Evolutionary conservation across 1,284 basidiomycete species (phyloP), one percentile per base, ranked within the genome.

Genomic region (Farysia itapuensis): DNA sequence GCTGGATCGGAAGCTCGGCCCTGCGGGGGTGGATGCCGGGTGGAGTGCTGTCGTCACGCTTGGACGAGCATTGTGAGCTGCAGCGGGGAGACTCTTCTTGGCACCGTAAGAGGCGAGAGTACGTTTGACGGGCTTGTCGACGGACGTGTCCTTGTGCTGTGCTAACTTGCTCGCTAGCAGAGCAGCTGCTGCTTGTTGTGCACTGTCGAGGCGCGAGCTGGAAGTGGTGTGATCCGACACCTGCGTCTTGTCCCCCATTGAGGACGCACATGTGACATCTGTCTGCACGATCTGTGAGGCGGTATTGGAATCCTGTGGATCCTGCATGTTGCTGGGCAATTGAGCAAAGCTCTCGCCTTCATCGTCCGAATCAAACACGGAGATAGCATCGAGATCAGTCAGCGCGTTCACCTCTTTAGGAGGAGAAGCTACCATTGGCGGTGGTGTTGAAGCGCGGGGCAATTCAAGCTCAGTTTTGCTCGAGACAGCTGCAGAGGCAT

Each of bases 1-100:
- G 41, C 65, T 72, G 23, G 53, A 58, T 15, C 59, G 58, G 52
- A 56, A 61, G 18, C 51, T 44, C 9, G 58, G 51, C 3, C 58
- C 58, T 9, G 58, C 58, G 19, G 58, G 58, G 12, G 58, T 61
- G 4, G 58, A 61, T n/a, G 52, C 42, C n/a, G 58, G 52, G 28
- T 50, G 52, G 9, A 60, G 12, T 0, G 42, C 44, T n/a, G 50
- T 40, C 32, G 49, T 53, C 15, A 33, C 32, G 20, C 47, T 53
- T 39, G 44, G 50, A 4, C 39, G 42, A 28, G 41, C 36, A 3
- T 44, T 35, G 8, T 44, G 35, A 41, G 41, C 35, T 6, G 43
- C 43, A 34, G 58, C 52, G 3, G 58, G 43, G 26, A 63, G 43
- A 34, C 59, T 63, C 45, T 63, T 63, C 43, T 63, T 63, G 29